A percentile compares a stretch with the other conserved stretches of the same genome.
Evolutionary conservation across 2,329 filamentous ascomycete species (phyloP).

Genomic region (Botrytis aclada): DNA sequence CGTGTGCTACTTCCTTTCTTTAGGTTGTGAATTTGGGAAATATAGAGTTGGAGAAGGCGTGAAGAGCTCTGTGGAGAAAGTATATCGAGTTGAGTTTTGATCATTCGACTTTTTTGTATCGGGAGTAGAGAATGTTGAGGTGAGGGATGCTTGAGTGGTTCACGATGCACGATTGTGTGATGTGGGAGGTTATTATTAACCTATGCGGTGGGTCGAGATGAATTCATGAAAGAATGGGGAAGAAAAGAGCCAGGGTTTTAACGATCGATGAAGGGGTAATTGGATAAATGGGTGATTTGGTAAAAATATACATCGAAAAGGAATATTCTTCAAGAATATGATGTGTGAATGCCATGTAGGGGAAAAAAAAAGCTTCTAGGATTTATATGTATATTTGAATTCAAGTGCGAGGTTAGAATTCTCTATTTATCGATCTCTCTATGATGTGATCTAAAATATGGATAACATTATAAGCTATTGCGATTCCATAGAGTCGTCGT

Average conservation of each 20-base stretch:
- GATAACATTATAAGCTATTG: background rate
- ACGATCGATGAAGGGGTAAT: conserved; percentile 15
- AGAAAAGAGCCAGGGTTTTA: background rate
- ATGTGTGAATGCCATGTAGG: background rate
- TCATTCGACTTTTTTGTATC: background rate
- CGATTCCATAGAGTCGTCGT: background rate
- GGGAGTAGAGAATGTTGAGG: background rate
- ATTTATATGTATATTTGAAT: background rate
- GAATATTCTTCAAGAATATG: background rate
- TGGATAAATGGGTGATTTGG: background rate
- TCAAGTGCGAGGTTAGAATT: background rate
- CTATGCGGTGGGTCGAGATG: background rate
- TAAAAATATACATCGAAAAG: background rate
- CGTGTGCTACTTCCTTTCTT: background rate
- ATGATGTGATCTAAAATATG: background rate
- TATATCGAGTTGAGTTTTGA: background rate
- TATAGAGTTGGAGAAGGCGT: background rate
- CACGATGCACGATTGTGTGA: background rate
- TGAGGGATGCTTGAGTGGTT: background rate
- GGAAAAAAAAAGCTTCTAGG: background rate
- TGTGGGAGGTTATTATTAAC: background rate
- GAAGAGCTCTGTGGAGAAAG: background rate
- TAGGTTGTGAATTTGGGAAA: background rate
- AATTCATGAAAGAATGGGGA: background rate
- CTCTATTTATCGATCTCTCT: background rate